A percentile compares a stretch with the other conserved stretches of the same genome.
These are phyloP conservation scores for Astragalus membranaceus DNA, from an alignment of 306 rosid species.

Conservation along the genomic window DNA sequence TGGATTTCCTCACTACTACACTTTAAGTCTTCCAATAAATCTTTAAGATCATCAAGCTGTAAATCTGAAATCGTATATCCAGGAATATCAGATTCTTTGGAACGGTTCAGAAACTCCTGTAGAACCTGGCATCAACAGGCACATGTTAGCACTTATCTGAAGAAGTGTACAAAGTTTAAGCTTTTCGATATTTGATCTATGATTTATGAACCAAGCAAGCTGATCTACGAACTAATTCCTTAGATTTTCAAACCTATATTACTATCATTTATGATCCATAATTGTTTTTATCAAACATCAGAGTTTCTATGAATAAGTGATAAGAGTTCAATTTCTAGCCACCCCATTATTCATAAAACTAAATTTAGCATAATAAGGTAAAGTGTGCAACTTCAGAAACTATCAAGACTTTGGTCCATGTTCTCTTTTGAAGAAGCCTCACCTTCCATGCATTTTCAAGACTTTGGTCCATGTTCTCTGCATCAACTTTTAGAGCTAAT, in stretches of 20 bases:
- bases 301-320: background rate
- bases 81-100: slow-evolving; percentile 60
- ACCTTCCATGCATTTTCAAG: slow-evolving; percentile 99
- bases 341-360: background rate
- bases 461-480: slow-evolving; percentile 85
- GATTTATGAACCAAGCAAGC: background rate
- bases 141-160: slow-evolving; percentile 18
- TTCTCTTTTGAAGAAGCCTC: slow-evolving; percentile 42
- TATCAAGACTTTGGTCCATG: slow-evolving; percentile 68
- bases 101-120: slow-evolving; percentile 77
- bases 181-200: background rate
- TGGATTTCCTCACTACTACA: slow-evolving; percentile 54
- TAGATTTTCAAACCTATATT: background rate
- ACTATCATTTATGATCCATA: background rate
- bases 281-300: background rate
- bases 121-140: slow-evolving; percentile 56
- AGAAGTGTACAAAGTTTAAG: background rate
- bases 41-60: slow-evolving; percentile 69
- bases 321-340: background rate
- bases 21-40: slow-evolving; percentile 58
- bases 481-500: slow-evolving; percentile 71
- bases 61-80: slow-evolving; percentile 52
- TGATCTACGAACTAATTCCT: background rate
- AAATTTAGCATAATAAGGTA: background rate
- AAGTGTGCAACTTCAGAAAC: background rate